These are phyloP conservation scores for Kwoniella botswanensis DNA, from an alignment of 768 basidiomycete species.

Conservation along the genomic window DNA sequence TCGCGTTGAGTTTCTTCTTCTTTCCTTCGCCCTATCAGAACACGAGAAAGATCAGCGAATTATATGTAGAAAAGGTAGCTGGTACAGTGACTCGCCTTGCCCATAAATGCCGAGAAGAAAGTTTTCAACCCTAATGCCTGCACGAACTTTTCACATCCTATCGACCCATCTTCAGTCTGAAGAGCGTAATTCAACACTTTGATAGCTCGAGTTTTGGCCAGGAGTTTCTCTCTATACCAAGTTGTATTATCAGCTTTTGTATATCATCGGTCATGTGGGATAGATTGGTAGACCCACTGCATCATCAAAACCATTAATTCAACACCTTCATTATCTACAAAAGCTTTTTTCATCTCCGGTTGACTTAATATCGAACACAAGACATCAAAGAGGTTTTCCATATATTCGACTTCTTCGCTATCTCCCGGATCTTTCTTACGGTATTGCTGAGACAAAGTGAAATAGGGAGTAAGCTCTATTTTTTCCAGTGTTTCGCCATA, in stretches of 20 bases:
- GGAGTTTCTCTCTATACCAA: conserved; percentile 72
- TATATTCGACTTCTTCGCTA: conserved; percentile 91
- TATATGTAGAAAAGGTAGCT: neutral
- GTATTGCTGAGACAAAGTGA: conserved; percentile 68
- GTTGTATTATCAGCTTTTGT: neutral
- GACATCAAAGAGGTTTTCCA: conserved; percentile 94
- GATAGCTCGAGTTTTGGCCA: conserved; percentile 80
- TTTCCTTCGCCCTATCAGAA: conserved; percentile 59
- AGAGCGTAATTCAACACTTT: conserved; percentile 91
- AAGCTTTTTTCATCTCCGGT: conserved; percentile 74
- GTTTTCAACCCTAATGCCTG: conserved; percentile 86
- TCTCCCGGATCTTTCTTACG: conserved; percentile 81
- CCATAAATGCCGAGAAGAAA: conserved; percentile 89
- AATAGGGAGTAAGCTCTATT: conserved; percentile 12
- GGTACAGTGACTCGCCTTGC: conserved; percentile 68
- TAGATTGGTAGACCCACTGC: conserved; percentile 66
- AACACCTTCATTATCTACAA: conserved; percentile 88
- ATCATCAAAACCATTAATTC: conserved; percentile 99
- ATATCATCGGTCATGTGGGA: neutral
- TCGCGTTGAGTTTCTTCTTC: conserved; percentile 67
- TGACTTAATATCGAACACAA: conserved; percentile 85
- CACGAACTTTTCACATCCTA: conserved; percentile 80
- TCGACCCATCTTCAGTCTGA: conserved; percentile 71
- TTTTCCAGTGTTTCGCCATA: conserved; percentile 2
- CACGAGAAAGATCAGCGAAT: neutral